Base-by-base conservation (phyloP, 306 rosid species). In the Luffa aegyptiaca region DNA sequence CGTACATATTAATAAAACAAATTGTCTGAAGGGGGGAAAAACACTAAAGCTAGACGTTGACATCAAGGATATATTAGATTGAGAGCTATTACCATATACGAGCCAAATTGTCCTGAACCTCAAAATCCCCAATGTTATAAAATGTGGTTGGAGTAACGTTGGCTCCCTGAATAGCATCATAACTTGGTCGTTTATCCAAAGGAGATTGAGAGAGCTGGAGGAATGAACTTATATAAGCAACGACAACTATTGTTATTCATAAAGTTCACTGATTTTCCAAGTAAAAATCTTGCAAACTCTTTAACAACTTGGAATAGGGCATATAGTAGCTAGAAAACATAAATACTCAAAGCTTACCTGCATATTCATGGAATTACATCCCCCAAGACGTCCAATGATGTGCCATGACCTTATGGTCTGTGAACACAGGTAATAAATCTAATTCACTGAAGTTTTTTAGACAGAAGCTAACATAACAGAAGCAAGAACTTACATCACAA, bases 281-380 rank as follows among this genome's bases (percentile, higher is more conserved):
- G 21, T 16, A 72, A 72, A 36, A 72, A 48, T 6, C 59, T 13
- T 14, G 14, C 8, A 14, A 44, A 5, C 44, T 21, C 10, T n/a
- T 12, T 26, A 13, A 48, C 59, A 73, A 73, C 26, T 8, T 48
- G 17, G 7, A 64, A 71, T 5, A 37, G 33, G 49, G 74, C 31
- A 26, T 26, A 26, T 26, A 7, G 18, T 39, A 41, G 74, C 26
- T 7, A 66, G 39, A 33, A 45, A 35, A 63, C 44, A 69, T 48
- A 53, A 10, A 39, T 42, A 58, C 21, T 37, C 10, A 37, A 56
- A 81, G 44, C 82, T 82, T 84, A 92, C 98, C 83, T 94, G 97
- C 97, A 94, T 94, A 82, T 94, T 92, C 97, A 91, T 88, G 77
- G 98, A 83, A 88, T 94, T 92, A 89, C 94, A 91, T 85, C 97